Evolutionary conservation across 805 yeast genomes (phyloP), one percentile per base, ranked within the genome.

Genomic region (Candida silvatica): DNA sequence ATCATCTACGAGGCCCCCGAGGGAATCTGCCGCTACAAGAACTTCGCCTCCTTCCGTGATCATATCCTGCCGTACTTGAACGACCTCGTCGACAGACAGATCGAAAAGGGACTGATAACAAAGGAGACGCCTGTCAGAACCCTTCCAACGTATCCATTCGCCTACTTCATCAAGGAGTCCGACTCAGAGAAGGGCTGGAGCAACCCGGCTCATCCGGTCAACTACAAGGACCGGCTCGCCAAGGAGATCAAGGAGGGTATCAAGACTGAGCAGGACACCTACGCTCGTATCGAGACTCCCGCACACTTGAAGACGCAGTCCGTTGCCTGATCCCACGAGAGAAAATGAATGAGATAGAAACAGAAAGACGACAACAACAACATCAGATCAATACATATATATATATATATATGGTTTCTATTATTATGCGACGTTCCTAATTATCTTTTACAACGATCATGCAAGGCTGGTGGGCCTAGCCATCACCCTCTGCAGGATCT

Each of bases 1-100:
- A 74, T 77, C 34, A 59, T 80, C 23, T 71, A 59, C 42, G 85
- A 79, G 51, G 85, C 75, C 0, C 85, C 86, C 7, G 76, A 71
- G 41, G 70, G 68, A 34, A 80, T 80, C 40, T 56, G 74, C 48
- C 72, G 73, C 50, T 80, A 80, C 56, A 80, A 80, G 51, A 67
- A 68, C 43, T 79, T 78, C 44, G 75, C 63, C 34, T 45, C 65
- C 31, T 68, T 75, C 47, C 66, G 81, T 51, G 79, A 74, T 45
- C 81, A 77, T 46, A 59, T 80, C 30, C 47, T 62, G 4, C 72
- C 70, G 3, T 79, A 77, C 50, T 60, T 80, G 45, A 80, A 79
- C 46, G 52, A 52, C 1, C 55, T 79, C 36, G 69, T 79, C 31
- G 55, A 73, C 41, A 63, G 80, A 35, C 88, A 80, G 52, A 53